These are phyloP conservation scores for Escovopsis sp. DNA, from an alignment of 2,329 filamentous ascomycete species.

Conservation along the genomic window DNA sequence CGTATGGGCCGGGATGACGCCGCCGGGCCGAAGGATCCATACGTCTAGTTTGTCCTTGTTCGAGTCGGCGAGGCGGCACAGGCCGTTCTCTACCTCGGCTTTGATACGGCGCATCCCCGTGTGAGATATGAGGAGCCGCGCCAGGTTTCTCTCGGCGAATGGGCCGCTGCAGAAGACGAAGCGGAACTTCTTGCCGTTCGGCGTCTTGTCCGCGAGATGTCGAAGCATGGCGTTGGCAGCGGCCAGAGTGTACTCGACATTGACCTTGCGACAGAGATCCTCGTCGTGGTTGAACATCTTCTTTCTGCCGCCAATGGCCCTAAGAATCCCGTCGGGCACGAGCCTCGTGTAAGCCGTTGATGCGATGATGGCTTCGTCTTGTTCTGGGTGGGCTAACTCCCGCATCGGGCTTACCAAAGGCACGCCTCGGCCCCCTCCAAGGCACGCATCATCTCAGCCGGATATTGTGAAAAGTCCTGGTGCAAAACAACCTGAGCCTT, in stretches of 20 bases:
- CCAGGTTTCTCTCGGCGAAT: slow-evolving; percentile 19
- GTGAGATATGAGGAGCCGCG: slow-evolving; percentile 21
- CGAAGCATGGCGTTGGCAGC: slow-evolving; percentile 41
- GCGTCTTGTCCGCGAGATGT: slow-evolving; percentile 16
- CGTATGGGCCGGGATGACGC: slow-evolving; percentile 15
- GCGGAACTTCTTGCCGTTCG: slow-evolving; percentile 21
- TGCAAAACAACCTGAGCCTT: slow-evolving; percentile 36
- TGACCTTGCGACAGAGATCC: slow-evolving; percentile 31
- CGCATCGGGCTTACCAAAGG: slow-evolving; percentile 40
- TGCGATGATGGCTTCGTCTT: not conserved
- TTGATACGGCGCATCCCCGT: slow-evolving; percentile 23
- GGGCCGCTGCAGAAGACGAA: slow-evolving; percentile 29
- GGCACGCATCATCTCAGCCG: slow-evolving; percentile 19
- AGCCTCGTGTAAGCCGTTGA: not conserved
- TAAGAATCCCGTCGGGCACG: slow-evolving; percentile 7
- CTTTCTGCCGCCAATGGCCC: slow-evolving; percentile 28
- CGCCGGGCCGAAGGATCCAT: slow-evolving; percentile 23
- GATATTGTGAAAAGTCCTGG: slow-evolving; percentile 38
- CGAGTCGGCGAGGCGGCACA: slow-evolving; percentile 23
- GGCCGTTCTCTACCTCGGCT: slow-evolving; percentile 24
- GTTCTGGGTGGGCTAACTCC: too few relatives aligned
- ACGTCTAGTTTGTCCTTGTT: slow-evolving; percentile 19
- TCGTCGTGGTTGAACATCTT: slow-evolving; percentile 35
- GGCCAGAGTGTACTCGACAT: slow-evolving; percentile 43
- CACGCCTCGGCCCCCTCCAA: slow-evolving; percentile 43